These are phyloP conservation scores for Trametes villosa DNA, from an alignment of 768 basidiomycete species.

Conservation along the genomic window DNA sequence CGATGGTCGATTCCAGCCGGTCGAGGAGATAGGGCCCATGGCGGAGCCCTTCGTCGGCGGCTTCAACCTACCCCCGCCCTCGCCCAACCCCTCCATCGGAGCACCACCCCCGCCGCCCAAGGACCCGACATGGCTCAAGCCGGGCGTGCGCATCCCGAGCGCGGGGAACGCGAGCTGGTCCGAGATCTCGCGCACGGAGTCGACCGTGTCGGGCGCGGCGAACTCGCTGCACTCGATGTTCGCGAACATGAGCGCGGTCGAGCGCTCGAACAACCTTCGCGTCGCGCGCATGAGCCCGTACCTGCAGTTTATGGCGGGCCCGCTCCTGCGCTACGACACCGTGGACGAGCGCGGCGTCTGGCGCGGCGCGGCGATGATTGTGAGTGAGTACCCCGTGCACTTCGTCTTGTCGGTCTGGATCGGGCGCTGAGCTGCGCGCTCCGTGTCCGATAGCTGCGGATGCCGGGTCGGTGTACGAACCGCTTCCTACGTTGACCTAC, in stretches of 20 bases:
- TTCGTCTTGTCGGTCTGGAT: background rate
- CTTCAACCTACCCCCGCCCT: conserved; percentile 41
- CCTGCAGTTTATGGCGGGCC: conserved; percentile 91
- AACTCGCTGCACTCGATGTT: conserved; percentile 20
- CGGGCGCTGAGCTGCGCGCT: conserved; percentile 6
- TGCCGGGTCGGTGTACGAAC: conserved; percentile 76
- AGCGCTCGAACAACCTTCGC: conserved; percentile 62
- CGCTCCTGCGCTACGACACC: conserved; percentile 89
- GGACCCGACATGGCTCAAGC: conserved; percentile 35
- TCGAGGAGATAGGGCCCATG: conserved; percentile 63
- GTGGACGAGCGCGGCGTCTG: conserved; percentile 77
- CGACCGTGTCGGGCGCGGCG: conserved; percentile 5
- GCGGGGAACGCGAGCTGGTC: conserved; percentile 13
- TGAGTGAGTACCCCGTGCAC: conserved; percentile 61
- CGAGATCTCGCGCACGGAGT: conserved; percentile 11
- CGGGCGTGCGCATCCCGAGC: conserved; percentile 10
- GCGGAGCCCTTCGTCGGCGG: conserved; percentile 66
- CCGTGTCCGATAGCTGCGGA: conserved; percentile 60
- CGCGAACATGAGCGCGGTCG: conserved; percentile 59
- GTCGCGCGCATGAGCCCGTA: conserved; percentile 77
- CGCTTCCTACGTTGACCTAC: conserved; percentile 69
- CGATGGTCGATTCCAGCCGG: conserved; percentile 56
- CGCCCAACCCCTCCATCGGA: conserved; percentile 35
- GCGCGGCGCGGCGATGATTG: conserved; percentile 87
- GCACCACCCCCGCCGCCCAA: conserved; percentile 55